Evolutionary conservation across 2,329 filamentous ascomycete species (phyloP), one percentile per base, ranked within the genome.

Genomic region (Cladophialophora carrionii): DNA sequence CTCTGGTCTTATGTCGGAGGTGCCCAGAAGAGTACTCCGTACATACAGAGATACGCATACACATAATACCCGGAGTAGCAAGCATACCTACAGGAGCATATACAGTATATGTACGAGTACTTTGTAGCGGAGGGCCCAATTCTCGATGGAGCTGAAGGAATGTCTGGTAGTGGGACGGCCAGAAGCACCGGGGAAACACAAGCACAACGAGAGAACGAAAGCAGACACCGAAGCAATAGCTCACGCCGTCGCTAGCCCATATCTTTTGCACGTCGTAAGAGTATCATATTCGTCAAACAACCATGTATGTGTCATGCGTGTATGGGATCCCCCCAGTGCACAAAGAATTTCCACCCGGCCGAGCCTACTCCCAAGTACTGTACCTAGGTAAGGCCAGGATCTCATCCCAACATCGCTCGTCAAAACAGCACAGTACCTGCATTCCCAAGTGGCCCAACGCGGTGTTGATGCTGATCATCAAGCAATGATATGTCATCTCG

Each of bases 401-500:
- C 34, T 43, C 37, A 43, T 43, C 37, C 37, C 37, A 7, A 43
- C 37, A 43, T 43, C 1, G 17, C 17, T 43, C 37, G 17, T 43
- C 37, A 43, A 43, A n/a, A 43, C 37, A 43, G 17, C 1, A 43
- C 37, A 7, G 37, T 43, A 43, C 37, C 17, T 43, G 37, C 37
- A 17, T 43, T 20, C 37, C 5, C 17, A 43, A 17, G 7, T 43
- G 37, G 17, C 37, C 37, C 17, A 43, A 43, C 37, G 6, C 14
- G 37, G 37, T 43, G 17, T n/a, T n/a, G 37, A 43, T 43, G 37
- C 37, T n/a, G 48, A 51, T 14, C 2, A 24, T 5, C 20, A 51
- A 51, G 48, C 48, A 51, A 51, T 51, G 48, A 26, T 26, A 24
- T 26, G 48, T 51, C 48, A 9, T 51, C 14, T 41, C 57, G 57